These are phyloP conservation scores for Globisporangium solare DNA, from an alignment of 352 stramenopile genomes.

Conservation along the genomic window DNA sequence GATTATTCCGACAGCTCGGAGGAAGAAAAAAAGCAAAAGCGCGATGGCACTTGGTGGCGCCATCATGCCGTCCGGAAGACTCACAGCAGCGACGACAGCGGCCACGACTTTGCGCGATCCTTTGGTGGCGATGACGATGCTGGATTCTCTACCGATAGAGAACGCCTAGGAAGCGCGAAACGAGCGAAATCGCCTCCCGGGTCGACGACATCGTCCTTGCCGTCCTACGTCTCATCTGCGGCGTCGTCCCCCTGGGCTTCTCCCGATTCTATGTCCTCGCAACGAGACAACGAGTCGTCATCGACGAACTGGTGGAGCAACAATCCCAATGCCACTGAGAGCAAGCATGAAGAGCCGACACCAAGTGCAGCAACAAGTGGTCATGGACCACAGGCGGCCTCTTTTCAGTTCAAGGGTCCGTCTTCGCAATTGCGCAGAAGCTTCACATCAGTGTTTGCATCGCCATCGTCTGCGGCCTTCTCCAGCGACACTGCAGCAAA, in stretches of 20 bases:
- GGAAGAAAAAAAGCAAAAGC: neutral
- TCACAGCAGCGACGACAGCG: neutral
- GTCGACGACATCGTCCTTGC: conserved; percentile 3
- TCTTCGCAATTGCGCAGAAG: no score
- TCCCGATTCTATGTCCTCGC: conserved; percentile 3
- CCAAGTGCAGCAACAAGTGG: neutral
- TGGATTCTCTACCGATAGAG: neutral
- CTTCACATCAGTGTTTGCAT: no score
- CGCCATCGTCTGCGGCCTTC: no score
- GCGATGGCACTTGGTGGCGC: conserved; percentile 1
- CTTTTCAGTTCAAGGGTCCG: neutral
- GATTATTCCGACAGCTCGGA: conserved; percentile 17
- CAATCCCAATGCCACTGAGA: neutral
- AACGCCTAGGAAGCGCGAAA: conserved; percentile 1
- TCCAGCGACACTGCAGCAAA: no score
- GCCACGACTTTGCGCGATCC: neutral
- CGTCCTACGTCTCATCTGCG: conserved; percentile 4
- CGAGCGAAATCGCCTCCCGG: conserved; percentile 5
- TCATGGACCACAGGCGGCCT: neutral
- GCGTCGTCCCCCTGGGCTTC: conserved; percentile 2
- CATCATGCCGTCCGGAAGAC: conserved; percentile 3
- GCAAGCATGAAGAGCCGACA: neutral
- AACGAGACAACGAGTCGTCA: neutral
- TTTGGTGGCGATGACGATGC: neutral
- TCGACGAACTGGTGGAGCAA: neutral